These are phyloP conservation scores for Hypomyces rosellus DNA, from an alignment of 2,329 filamentous ascomycete genomes.

Conservation along the genomic window DNA sequence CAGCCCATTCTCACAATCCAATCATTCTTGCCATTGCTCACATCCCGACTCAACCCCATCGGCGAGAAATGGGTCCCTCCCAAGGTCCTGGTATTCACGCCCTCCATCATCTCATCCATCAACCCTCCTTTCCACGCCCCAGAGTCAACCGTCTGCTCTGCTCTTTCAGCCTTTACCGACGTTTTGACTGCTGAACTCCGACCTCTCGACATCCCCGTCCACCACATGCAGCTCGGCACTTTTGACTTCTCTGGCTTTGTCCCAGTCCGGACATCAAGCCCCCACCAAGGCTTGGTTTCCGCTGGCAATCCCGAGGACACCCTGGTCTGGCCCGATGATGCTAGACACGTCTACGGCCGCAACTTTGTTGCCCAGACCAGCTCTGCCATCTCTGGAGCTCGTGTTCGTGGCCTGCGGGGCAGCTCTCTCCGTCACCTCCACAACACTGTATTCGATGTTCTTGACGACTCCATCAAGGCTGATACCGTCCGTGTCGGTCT, in stretches of 20 bases:
- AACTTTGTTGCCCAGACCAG: slow-evolving; percentile 53
- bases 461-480: slow-evolving; percentile 58
- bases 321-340: slow-evolving; percentile 57
- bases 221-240: slow-evolving; percentile 83
- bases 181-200: slow-evolving; percentile 74
- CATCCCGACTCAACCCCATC: slow-evolving; percentile 50
- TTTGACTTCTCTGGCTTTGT: slow-evolving; percentile 74
- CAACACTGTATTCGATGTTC: slow-evolving; percentile 82
- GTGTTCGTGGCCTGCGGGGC: slow-evolving; percentile 56
- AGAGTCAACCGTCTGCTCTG: slow-evolving; percentile 79
- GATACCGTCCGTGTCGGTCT: slow-evolving; percentile 73
- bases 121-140: slow-evolving; percentile 76
- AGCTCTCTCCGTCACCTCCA: slow-evolving; percentile 74
- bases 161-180: slow-evolving; percentile 77
- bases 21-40: slow-evolving; percentile 77
- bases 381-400: slow-evolving; percentile 50
- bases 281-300: slow-evolving; percentile 33
- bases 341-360: slow-evolving; percentile 53
- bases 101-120: slow-evolving; percentile 73
- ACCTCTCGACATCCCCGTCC: slow-evolving; percentile 69
- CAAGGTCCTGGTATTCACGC: slow-evolving; percentile 71
- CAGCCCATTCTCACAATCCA: slow-evolving; percentile 85
- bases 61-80: slow-evolving; percentile 48
- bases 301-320: slow-evolving; percentile 40
- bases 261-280: slow-evolving; percentile 31